Evolutionary conservation across 2,329 filamentous ascomycete genomes (phyloP), one percentile per base, ranked within the genome.

Genomic region (Aspergillus ustus): DNA sequence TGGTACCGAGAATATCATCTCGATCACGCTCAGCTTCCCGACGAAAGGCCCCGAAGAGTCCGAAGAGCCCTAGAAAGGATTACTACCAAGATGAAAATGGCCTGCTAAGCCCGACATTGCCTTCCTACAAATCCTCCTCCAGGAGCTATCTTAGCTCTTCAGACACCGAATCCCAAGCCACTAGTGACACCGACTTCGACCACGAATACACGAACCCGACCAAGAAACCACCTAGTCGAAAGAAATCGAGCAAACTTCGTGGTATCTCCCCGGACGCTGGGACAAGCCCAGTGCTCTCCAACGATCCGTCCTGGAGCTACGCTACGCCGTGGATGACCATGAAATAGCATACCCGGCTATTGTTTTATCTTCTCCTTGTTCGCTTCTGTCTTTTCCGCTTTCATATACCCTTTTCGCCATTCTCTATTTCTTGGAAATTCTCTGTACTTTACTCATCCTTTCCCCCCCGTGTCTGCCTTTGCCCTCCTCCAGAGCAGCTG

Each of bases 241-340:
- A 45, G 25, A 45, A 45, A 34, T 46, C 62, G 8, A 55, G 45
- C 17, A 59, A 54, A 34, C n/a, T 31, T 15, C 60, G 63, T 34
- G 64, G 64, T 40, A 52, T 59, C 6, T 58, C 60, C 8, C 59
- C 65, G 11, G 65, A 67, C 34, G 48, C 31, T 17, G 57, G 51
- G 11, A 50, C 60, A 5, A 63, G 59, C 6, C 61, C 61, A 8
- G 55, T 52, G 7, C 46, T 53, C 9, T 52, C 60, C 3, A 62
- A 67, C 40, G 66, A 68, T 48, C 62, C 66, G 5, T 53, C 66
- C 1, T 66, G 64, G 66, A 55, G 65, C 44, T 67, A 64, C n/a
- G 53, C 62, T 20, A 58, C 60, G 15, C 43, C 44, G 3, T 57
- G 37, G 37, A 40, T 52, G 29, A 22, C 50, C 34, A 17, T 51